Base-by-base conservation (phyloP, 768 basidiomycete species). In the Mycena maculata region DNA sequence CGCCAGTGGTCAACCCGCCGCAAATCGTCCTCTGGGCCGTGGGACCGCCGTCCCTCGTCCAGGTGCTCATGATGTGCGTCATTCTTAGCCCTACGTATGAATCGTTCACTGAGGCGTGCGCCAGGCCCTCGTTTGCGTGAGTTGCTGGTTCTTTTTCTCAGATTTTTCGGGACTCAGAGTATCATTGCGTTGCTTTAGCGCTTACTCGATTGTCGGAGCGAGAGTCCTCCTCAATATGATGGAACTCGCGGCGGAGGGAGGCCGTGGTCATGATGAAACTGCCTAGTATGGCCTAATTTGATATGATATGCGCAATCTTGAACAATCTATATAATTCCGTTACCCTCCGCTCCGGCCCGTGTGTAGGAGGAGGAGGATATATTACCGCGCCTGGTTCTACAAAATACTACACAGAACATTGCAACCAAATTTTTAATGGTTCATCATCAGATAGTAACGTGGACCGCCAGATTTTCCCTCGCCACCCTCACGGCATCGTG, bases 11-110 rank as follows among this genome's bases (percentile, higher is more conserved):
- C 9, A 56, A 56, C 54, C 54, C 54, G 6, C 38, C 39, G 25
- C 54, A 56, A 7, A 42, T 56, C 20, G 2, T 56, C 11, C 23
- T 56, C 3, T 42, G 54, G 54, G 38, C 25, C 16, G 2, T 28
- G 9, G 54, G 23, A 3, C 54, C 39, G 10, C 23, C 39, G 27
- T 28, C 54, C 4, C 27, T 56, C 8, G 28, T 25, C 27, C 22
- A 56, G 18, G 39, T 56, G 25, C 54, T 56, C 54, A 56, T 56
- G 54, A 38, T 56, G 54, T 56, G 13, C 6, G 54, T 28, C 12
- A 7, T 42, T 42, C 22, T 28, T 8, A 25, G n/a, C 27, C 8
- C 18, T 13, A n/a, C 22, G n/a, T 12, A 36, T 7, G 6, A 6
- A 36, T 44, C 16, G 20, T 22, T 22, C n/a, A 53, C 23, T 28